Conservation (phyloP, 345 rosid genomes). For the Moricandia moricandioides region DNA sequence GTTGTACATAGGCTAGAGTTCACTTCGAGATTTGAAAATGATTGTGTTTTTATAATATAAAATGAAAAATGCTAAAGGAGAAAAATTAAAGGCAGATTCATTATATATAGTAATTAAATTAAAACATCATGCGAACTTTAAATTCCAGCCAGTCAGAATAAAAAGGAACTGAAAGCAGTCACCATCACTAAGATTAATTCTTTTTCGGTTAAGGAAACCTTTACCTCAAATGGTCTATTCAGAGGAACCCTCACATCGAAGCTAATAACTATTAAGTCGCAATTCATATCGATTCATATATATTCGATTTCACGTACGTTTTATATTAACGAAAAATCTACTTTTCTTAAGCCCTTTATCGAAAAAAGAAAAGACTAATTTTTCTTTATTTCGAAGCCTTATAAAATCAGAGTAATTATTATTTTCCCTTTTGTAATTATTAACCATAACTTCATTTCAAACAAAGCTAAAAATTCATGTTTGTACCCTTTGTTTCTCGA, state of each 20-base stretch:
- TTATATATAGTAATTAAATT: neutral
- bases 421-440: neutral
- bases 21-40: neutral
- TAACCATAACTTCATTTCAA: neutral
- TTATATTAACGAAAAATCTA: neutral
- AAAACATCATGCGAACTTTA: constrained; percentile 14
- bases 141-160: constrained; percentile 21
- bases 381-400: neutral
- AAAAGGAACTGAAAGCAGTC: constrained; percentile 3
- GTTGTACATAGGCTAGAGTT: neutral
- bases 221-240: constrained; percentile 26
- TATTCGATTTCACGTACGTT: constrained; percentile 9
- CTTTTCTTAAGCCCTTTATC: neutral
- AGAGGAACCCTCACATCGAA: constrained; percentile 21
- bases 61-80: neutral
- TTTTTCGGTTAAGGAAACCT: constrained; percentile 36
- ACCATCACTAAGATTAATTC: constrained; percentile 18
- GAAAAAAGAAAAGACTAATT: neutral
- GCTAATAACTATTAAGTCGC: neutral
- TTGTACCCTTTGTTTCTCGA: no score
- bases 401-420: neutral
- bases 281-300: constrained; percentile 1
- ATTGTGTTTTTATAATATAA: neutral
- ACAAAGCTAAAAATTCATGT: neutral
- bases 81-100: neutral